These are phyloP conservation scores for Stramenopiles sp. DNA, from an alignment of 352 stramenopile species.

Conservation along the genomic window DNA sequence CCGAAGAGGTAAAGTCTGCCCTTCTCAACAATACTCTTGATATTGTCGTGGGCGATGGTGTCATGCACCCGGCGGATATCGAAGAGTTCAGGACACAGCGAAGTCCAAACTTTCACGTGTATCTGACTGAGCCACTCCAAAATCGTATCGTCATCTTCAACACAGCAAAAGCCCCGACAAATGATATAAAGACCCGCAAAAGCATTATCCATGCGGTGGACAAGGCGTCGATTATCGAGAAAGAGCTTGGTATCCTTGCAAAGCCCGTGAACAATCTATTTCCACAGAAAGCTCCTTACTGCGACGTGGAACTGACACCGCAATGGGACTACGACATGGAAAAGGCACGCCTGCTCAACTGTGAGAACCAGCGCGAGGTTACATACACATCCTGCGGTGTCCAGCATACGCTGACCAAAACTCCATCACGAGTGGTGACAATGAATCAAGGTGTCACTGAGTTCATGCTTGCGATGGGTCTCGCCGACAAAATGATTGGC, in stretches of 20 bases:
- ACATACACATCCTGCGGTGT: no score
- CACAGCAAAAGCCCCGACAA: constrained; percentile 19
- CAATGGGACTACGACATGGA: constrained; percentile 30
- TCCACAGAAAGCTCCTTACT: constrained; percentile 25
- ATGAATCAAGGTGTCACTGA: constrained; percentile 18
- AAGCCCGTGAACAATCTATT: constrained; percentile 25
- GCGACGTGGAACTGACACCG: constrained; percentile 28
- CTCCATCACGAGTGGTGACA: constrained; percentile 15
- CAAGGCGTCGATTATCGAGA: constrained; percentile 27
- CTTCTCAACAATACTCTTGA: constrained; percentile 23
- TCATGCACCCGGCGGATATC: constrained; percentile 23
- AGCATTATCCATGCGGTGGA: constrained; percentile 27
- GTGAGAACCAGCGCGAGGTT: no score
- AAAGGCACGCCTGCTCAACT: constrained; percentile 28
- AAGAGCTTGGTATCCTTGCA: constrained; percentile 26
- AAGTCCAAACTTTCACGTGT: constrained; percentile 23
- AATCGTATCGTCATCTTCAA: constrained; percentile 31
- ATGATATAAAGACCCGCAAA: constrained; percentile 27
- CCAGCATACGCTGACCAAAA: neutral
- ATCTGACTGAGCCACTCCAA: constrained; percentile 15
- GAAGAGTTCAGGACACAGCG: constrained; percentile 24
- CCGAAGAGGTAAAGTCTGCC: constrained; percentile 22
- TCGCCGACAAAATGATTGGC: constrained; percentile 16
- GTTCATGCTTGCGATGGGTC: constrained; percentile 17
- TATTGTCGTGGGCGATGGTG: constrained; percentile 21